Conservation (phyloP, 768 basidiomycete species). For the Hortiboletus campestris region DNA sequence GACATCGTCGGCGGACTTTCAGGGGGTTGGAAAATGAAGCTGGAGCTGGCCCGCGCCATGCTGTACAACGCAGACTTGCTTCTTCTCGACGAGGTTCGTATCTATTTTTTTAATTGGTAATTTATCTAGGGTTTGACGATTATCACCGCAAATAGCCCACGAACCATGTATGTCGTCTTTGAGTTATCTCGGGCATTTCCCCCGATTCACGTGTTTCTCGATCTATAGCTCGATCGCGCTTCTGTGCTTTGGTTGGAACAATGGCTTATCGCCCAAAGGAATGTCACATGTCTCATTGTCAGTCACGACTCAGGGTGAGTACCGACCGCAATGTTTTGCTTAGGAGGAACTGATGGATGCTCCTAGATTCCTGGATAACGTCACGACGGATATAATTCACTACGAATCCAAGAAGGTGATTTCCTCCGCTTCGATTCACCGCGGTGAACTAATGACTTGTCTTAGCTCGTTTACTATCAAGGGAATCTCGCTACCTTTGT, state of each 20-base stretch:
- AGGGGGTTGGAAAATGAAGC: slow-evolving; percentile 99
- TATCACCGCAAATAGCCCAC: slow-evolving; percentile 61
- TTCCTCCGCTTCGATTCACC: slow-evolving; percentile 15
- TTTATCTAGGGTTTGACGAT: slow-evolving; percentile 17
- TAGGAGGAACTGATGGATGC: slow-evolving; percentile 6
- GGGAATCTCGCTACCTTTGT: slow-evolving; percentile 93
- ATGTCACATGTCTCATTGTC: slow-evolving; percentile 89
- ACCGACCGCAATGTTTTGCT: slow-evolving; percentile 2
- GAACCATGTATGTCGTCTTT: slow-evolving; percentile 69
- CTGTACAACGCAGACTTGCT: slow-evolving; percentile 89
- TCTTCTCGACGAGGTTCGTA: slow-evolving; percentile 75
- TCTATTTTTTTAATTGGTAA: slow-evolving; percentile 18
- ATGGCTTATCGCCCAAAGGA: slow-evolving; percentile 76
- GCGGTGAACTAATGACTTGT: slow-evolving; percentile 14
- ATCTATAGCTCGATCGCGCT: slow-evolving; percentile 64
- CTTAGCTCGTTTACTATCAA: slow-evolving; percentile 85
- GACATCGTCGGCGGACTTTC: slow-evolving; percentile 88
- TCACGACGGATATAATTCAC: slow-evolving; percentile 96
- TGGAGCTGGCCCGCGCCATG: slow-evolving; percentile 95
- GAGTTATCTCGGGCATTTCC: slow-evolving; percentile 16
- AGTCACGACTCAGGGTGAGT: slow-evolving; percentile 94
- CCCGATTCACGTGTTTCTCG: slow-evolving; percentile 15
- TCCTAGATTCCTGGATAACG: slow-evolving; percentile 84
- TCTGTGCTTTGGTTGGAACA: slow-evolving; percentile 93
- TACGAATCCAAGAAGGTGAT: slow-evolving; percentile 89